phyloP scores from a whole-genome alignment of 768 basidiomycete species.

The Leccinum broughii region DNA sequence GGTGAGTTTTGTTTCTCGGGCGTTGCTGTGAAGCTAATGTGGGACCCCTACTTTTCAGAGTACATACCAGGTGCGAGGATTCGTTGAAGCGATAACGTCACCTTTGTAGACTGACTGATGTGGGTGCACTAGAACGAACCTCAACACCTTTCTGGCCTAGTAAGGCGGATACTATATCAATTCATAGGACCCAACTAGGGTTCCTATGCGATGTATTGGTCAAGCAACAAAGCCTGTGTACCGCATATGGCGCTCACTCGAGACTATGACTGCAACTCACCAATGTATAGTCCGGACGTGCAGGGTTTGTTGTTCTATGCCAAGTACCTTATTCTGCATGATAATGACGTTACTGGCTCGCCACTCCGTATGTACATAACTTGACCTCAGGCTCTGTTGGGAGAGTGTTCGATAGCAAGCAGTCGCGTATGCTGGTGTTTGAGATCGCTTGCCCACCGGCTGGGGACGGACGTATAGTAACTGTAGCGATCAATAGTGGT shows the following conservation, averaged over 20 bases:
- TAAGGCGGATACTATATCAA: slow-evolving; percentile 81
- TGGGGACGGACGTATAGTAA: not conserved
- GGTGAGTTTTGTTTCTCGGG: slow-evolving; percentile 43
- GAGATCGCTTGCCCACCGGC: not conserved
- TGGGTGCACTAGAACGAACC: slow-evolving; percentile 54
- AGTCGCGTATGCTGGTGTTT: not conserved
- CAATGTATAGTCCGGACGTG: not conserved
- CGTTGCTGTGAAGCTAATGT: slow-evolving; percentile 10
- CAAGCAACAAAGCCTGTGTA: not conserved
- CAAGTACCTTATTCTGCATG: not conserved
- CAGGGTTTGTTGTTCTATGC: too few species aligned
- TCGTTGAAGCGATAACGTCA: not conserved
- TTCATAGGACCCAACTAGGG: slow-evolving; percentile 81
- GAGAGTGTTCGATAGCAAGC: too few species aligned
- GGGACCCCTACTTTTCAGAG: slow-evolving; percentile 41
- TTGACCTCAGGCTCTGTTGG: too few species aligned
- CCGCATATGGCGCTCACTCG: too few species aligned
- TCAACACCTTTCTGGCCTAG: slow-evolving; percentile 77
- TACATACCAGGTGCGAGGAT: slow-evolving; percentile 65
- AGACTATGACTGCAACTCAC: not conserved
- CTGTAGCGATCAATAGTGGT: not conserved
- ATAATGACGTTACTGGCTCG: not conserved
- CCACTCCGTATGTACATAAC: not conserved
- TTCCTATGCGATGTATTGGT: not conserved
- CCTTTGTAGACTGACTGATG: slow-evolving; percentile 8